phyloP scores from a whole-genome alignment of 1,139 yeast genomes.

The Trichomonascaceae sp. region DNA sequence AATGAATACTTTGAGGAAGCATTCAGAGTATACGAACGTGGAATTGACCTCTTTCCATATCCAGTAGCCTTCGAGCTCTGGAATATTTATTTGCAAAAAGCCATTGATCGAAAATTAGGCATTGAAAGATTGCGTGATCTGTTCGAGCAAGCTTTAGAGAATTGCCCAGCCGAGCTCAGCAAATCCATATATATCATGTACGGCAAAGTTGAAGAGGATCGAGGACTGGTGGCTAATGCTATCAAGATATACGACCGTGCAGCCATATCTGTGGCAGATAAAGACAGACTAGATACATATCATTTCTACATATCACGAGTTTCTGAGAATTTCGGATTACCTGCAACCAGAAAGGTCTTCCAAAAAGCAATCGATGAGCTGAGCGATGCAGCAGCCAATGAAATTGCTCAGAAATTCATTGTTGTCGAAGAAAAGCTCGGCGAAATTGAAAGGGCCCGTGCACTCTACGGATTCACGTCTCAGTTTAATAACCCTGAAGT shows the following conservation, averaged over 20 bases:
- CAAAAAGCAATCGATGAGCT: slow-evolving; percentile 40
- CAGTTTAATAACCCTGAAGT: slow-evolving; percentile 41
- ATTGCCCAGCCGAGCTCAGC: slow-evolving; percentile 44
- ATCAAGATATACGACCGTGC: slow-evolving; percentile 42
- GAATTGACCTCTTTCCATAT: slow-evolving; percentile 54
- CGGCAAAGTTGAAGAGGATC: slow-evolving; percentile 54
- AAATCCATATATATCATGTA: slow-evolving; percentile 51
- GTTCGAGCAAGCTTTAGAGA: slow-evolving; percentile 56
- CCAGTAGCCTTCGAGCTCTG: slow-evolving; percentile 67
- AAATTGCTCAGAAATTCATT: slow-evolving; percentile 38
- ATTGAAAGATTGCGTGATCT: slow-evolving; percentile 66
- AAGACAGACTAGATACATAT: slow-evolving; percentile 34
- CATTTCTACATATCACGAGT: slow-evolving; percentile 31
- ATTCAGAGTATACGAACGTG: slow-evolving; percentile 62
- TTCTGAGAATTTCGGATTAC: slow-evolving; percentile 32
- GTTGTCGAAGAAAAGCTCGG: slow-evolving; percentile 44
- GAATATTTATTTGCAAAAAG: slow-evolving; percentile 58
- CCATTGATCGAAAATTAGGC: slow-evolving; percentile 35
- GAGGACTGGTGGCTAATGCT: slow-evolving; percentile 42
- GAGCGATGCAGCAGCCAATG: slow-evolving; percentile 32
- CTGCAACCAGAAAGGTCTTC: slow-evolving; percentile 37
- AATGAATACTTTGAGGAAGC: slow-evolving; percentile 45
- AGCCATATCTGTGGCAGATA: slow-evolving; percentile 31
- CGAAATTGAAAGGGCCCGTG: slow-evolving; percentile 56
- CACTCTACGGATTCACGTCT: slow-evolving; percentile 45